Evolutionary conservation across 805 yeast species (phyloP).

Genomic region (Wickerhamomyces kurtzmanii): DNA sequence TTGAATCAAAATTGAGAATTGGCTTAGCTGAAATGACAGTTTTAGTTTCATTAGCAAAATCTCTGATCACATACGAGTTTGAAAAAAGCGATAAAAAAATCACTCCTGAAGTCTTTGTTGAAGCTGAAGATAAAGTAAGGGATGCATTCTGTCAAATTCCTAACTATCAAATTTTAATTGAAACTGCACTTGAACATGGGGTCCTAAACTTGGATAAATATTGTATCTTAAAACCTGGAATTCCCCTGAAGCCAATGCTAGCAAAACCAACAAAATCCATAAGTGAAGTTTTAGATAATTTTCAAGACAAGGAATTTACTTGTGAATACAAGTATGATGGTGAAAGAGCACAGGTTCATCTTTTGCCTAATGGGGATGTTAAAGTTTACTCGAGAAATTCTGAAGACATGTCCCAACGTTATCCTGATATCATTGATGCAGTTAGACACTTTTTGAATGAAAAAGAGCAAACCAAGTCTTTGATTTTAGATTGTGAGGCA

Average conservation of each 20-base stretch:
- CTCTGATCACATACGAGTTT: slow-evolving; percentile 57
- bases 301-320: slow-evolving; percentile 76
- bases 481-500: slow-evolving; percentile 92
- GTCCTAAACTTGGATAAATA: slow-evolving; percentile 52
- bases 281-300: slow-evolving; percentile 84
- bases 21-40: slow-evolving; percentile 94
- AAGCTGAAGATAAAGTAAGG: slow-evolving; percentile 71
- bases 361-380: slow-evolving; percentile 53
- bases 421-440: slow-evolving; percentile 78
- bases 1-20: slow-evolving; percentile 89
- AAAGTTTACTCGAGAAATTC: slow-evolving; percentile 87
- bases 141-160: slow-evolving; percentile 89
- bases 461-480: slow-evolving; percentile 29
- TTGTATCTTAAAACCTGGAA: slow-evolving; percentile 78
- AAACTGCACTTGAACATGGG: slow-evolving; percentile 58
- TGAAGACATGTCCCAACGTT: slow-evolving; percentile 93
- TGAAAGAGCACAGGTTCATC: slow-evolving; percentile 92
- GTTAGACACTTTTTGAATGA: slow-evolving; percentile 46
- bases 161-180: slow-evolving; percentile 74
- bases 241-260: slow-evolving; percentile 95
- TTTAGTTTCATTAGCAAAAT: slow-evolving; percentile 73
- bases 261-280: slow-evolving; percentile 96
- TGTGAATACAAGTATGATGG: slow-evolving; percentile 98
- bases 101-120: slow-evolving; percentile 33
- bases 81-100: slow-evolving; percentile 19